phyloP scores from a whole-genome alignment of 2,329 filamentous ascomycete species.

The Endocalyx cinctus region DNA sequence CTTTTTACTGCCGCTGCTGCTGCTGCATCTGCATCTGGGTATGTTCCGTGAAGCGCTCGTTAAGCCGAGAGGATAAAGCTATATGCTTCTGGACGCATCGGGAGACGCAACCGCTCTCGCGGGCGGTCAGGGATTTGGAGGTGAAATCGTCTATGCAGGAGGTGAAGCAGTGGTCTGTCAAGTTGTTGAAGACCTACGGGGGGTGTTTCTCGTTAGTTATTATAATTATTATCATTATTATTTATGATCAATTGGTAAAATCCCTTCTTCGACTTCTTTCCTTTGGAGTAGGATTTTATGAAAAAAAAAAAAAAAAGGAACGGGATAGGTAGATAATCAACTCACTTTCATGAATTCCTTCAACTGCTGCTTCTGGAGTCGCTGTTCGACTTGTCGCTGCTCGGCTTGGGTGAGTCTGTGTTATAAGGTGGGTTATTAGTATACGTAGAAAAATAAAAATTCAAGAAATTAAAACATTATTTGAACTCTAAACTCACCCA shows the following conservation, averaged over 20 bases:
- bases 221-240: too few relatives aligned
- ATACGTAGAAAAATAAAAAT: too few relatives aligned
- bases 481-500: too few relatives aligned
- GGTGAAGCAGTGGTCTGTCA: constrained; percentile 88
- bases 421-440: too few relatives aligned
- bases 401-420: constrained; percentile 66
- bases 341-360: constrained; percentile 97
- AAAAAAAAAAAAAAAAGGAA: constrained; percentile 4
- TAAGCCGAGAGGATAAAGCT: constrained; percentile 83
- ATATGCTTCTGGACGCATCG: constrained; percentile 96
- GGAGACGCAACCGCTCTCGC: constrained; percentile 88
- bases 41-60: constrained; percentile 79
- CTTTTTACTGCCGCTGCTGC: constrained; percentile 36
- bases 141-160: constrained; percentile 98
- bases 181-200: constrained; percentile 55
- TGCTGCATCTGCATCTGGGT: constrained; percentile 56
- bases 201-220: too few relatives aligned
- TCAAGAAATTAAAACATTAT: too few relatives aligned
- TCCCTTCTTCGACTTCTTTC: too few relatives aligned
- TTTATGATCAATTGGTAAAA: too few relatives aligned
- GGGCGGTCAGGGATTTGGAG: constrained; percentile 83
- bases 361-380: constrained; percentile 97
- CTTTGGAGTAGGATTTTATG: too few relatives aligned
- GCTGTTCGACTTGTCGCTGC: constrained; percentile 87
- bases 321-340: constrained; percentile 17